A percentile compares a stretch with the other conserved stretches of the same genome.
These are phyloP conservation scores for Geotrichum aggregatum DNA, from an alignment of 1,139 yeast genomes.

Conservation along the genomic window DNA sequence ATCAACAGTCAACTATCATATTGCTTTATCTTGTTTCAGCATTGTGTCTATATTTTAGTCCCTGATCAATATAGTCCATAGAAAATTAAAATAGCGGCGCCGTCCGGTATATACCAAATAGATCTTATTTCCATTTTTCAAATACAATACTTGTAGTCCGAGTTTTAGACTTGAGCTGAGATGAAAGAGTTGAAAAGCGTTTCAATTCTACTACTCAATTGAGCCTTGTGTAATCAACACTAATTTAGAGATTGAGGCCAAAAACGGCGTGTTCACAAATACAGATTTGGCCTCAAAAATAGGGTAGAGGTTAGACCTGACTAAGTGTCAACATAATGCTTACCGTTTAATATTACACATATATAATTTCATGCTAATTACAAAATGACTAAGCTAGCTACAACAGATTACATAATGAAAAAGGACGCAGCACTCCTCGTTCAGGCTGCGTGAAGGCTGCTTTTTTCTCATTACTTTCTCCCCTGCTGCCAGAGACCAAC, in stretches of 20 bases:
- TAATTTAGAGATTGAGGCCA: neutral
- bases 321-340: neutral
- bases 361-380: neutral
- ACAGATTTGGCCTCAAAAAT: too few relatives aligned
- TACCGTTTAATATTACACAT: neutral
- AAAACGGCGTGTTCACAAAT: too few relatives aligned
- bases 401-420: neutral
- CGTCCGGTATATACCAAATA: too few relatives aligned
- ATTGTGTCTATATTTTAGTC: too few relatives aligned
- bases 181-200: neutral
- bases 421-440: neutral
- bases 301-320: too few relatives aligned
- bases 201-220: neutral
- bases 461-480: neutral
- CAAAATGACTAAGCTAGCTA: neutral
- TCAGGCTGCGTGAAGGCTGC: neutral
- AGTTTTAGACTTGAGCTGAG: too few relatives aligned
- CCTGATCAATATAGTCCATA: too few relatives aligned
- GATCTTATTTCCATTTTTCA: too few relatives aligned
- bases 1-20: too few relatives aligned
- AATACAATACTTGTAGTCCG: too few relatives aligned
- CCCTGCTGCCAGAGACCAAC: neutral
- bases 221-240: neutral
- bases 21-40: too few relatives aligned
- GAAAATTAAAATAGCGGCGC: too few relatives aligned